phyloP scores from a whole-genome alignment of 352 stramenopile species.

The Phytopythium chamaehyphon region DNA sequence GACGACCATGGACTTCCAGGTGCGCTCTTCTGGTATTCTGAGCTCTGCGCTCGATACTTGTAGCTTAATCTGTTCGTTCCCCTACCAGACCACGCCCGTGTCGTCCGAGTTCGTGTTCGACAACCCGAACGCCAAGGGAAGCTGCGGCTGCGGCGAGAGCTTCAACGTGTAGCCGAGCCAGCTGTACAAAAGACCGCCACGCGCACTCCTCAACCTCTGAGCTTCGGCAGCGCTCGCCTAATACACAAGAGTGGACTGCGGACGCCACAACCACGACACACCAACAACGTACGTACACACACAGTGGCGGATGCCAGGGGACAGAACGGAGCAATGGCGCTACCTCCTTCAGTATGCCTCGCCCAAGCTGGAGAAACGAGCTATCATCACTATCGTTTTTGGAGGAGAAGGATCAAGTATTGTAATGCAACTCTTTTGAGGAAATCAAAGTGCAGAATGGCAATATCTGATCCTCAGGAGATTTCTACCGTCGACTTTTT shows the following conservation, averaged over 20 bases:
- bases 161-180: conserved; percentile 95
- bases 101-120: conserved; percentile 98
- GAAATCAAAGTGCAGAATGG: not conserved
- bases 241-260: conserved; percentile 2
- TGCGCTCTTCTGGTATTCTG: conserved; percentile 8
- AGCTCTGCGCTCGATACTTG: not conserved
- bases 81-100: conserved; percentile 90
- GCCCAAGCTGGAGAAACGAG: not conserved
- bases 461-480: conserved; percentile 18
- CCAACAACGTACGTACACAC: not conserved
- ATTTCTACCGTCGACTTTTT: conserved; percentile 76
- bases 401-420: conserved; percentile 1
- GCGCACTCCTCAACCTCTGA: not conserved
- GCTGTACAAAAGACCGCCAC: not conserved
- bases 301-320: not conserved
- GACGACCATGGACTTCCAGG: conserved; percentile 97
- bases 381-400: conserved; percentile 3
- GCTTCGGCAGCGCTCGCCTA: conserved; percentile 3
- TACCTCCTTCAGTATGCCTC: not conserved
- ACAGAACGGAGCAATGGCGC: too few species aligned
- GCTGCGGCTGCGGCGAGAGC: conserved; percentile 98
- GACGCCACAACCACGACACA: not conserved
- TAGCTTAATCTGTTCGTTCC: not conserved
- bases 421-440: conserved; percentile 1
- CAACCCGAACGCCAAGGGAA: conserved; percentile 99